These are phyloP conservation scores for Isabelozyma heimii DNA, from an alignment of 805 yeast species.

Conservation along the genomic window DNA sequence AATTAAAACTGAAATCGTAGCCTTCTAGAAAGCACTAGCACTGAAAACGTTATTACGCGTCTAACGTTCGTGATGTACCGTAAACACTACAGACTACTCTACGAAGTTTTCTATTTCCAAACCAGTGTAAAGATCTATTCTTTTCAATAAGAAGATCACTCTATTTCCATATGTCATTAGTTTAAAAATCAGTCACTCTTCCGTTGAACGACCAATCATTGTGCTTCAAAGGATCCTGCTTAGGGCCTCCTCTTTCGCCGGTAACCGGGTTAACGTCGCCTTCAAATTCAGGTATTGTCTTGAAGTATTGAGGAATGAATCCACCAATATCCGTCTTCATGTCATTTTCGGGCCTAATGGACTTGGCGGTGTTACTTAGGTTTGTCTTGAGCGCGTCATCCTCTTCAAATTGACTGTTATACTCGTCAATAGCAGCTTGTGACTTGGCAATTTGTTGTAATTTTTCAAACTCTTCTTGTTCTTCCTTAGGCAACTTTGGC, in stretches of 20 bases:
- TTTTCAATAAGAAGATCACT: no score
- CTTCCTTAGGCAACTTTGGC: slow-evolving; percentile 72
- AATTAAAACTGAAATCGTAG: no score
- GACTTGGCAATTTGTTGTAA: slow-evolving; percentile 79
- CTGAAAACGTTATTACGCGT: no score
- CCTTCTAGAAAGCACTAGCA: no score
- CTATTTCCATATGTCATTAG: slow-evolving; percentile 1
- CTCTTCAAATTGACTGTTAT: slow-evolving; percentile 48
- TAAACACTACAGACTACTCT: not conserved
- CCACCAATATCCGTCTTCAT: slow-evolving; percentile 54
- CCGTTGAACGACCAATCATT: slow-evolving; percentile 93
- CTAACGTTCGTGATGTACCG: no score
- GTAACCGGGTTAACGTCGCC: slow-evolving; percentile 92
- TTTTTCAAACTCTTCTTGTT: slow-evolving; percentile 88
- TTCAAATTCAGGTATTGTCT: slow-evolving; percentile 90
- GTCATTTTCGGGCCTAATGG: slow-evolving; percentile 22
- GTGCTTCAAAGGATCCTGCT: slow-evolving; percentile 90
- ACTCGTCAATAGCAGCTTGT: slow-evolving; percentile 74
- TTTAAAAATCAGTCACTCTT: slow-evolving; percentile 93
- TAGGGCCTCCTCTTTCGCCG: slow-evolving; percentile 96
- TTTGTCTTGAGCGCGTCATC: slow-evolving; percentile 26
- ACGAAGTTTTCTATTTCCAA: not conserved
- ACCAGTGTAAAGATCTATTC: no score
- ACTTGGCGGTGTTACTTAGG: slow-evolving; percentile 7
- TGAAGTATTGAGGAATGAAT: slow-evolving; percentile 66